phyloP scores from a whole-genome alignment of 1,284 basidiomycete species.

The Ganoderma lingzhi region DNA sequence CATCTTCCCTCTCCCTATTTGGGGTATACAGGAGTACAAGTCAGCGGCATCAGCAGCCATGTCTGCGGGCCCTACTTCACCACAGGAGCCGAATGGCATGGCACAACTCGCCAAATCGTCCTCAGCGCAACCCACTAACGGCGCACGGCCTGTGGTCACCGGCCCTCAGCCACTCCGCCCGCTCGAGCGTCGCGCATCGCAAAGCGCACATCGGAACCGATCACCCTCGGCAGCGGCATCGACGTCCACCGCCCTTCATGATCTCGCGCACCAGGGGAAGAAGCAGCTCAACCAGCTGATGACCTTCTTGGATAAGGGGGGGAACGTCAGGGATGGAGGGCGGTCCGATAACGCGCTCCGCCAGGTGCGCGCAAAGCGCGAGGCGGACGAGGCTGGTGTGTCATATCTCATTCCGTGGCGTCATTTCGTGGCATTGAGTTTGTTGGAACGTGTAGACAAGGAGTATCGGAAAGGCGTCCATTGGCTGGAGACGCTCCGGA shows the following conservation, averaged over 20 bases:
- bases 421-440: background rate
- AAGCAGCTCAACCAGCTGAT: conserved; percentile 80
- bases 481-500: conserved; percentile 91
- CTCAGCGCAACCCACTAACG: conserved; percentile 44
- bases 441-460: conserved; percentile 64
- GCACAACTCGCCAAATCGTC: conserved; percentile 41
- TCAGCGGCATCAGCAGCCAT: conserved; percentile 51
- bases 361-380: conserved; percentile 84
- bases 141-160: conserved; percentile 56
- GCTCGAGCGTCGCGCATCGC: conserved; percentile 77
- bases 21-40: conserved; percentile 63
- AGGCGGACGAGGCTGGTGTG: conserved; percentile 90
- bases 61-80: conserved; percentile 28
- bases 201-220: conserved; percentile 64
- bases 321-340: conserved; percentile 65
- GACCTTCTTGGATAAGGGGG: conserved; percentile 78
- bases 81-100: conserved; percentile 37
- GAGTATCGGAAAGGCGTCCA: conserved; percentile 93
- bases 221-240: conserved; percentile 61
- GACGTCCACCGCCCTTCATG: conserved; percentile 70
- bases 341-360: conserved; percentile 73
- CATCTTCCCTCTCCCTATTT: background rate
- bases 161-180: conserved; percentile 76
- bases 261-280: conserved; percentile 84
- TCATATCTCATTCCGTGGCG: conserved; percentile 14